Percentiles rank a stretch among this genome's conserved stretches.
phyloP scores from a whole-genome alignment of 2,329 filamentous ascomycete species.

The Curvularia verruculosa region DNA sequence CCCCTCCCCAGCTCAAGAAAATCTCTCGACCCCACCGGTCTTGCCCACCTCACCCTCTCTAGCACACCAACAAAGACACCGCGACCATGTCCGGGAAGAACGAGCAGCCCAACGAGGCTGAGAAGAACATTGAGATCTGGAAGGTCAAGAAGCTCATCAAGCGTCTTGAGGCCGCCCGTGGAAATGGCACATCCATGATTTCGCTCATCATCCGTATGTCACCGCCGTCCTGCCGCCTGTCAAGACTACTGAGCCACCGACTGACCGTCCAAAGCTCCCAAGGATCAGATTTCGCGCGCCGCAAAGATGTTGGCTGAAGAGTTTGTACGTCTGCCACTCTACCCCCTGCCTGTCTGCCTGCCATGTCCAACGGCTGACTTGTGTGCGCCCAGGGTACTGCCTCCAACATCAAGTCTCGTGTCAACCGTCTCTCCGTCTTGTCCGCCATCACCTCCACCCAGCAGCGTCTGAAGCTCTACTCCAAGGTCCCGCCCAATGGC shows the following conservation, averaged over 20 bases:
- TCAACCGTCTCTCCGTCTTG: slow-evolving; percentile 96
- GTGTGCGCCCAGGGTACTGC: slow-evolving; percentile 75
- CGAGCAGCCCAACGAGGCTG: slow-evolving; percentile 81
- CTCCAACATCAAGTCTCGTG: slow-evolving; percentile 99
- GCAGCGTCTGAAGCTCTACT: slow-evolving; percentile 98
- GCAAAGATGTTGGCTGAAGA: slow-evolving; percentile 99
- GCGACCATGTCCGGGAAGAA: slow-evolving; percentile 44
- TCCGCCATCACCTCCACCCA: slow-evolving; percentile 99
- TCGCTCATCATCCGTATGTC: slow-evolving; percentile 94
- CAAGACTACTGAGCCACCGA: slow-evolving; percentile 14
- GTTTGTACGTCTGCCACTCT: slow-evolving; percentile 69
- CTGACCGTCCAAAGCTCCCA: slow-evolving; percentile 70
- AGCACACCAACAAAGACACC: slow-evolving; percentile 18
- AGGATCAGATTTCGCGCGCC: slow-evolving; percentile 94
- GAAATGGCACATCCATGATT: slow-evolving; percentile 99
- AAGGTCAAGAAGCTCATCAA: slow-evolving; percentile 99
- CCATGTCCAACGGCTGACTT: slow-evolving; percentile 16
- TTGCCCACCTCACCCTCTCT: slow-evolving; percentile 15
- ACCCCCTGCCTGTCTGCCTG: neutral
- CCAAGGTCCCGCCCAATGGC: slow-evolving; percentile 97
- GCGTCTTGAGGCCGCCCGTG: slow-evolving; percentile 92
- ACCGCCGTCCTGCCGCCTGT: slow-evolving; percentile 4
- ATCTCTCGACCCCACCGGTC: slow-evolving; percentile 28
- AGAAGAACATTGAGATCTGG: slow-evolving; percentile 95
- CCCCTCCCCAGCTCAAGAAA: slow-evolving; percentile 19